Conservation (phyloP, 2,329 filamentous ascomycete genomes). For the Pseudogymnoascus sp. region DNA sequence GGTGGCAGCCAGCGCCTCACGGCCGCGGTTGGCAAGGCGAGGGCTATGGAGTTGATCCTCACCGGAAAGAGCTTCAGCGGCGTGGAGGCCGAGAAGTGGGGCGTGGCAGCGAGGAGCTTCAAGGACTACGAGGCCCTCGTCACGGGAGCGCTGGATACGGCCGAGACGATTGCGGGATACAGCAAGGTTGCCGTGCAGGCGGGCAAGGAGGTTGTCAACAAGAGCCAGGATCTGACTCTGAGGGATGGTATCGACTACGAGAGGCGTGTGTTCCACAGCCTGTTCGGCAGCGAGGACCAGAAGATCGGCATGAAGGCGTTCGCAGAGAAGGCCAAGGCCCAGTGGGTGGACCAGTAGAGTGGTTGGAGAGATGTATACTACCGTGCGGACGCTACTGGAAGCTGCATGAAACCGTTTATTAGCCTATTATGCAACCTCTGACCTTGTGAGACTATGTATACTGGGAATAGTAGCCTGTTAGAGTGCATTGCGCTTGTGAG, state of each 20-base stretch:
- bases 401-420: neutral
- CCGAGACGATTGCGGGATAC: conserved; percentile 82
- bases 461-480: neutral
- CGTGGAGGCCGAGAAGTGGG: conserved; percentile 80
- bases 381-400: neutral
- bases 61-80: conserved; percentile 81
- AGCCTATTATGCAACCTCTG: neutral
- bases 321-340: conserved; percentile 85
- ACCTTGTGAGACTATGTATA: neutral
- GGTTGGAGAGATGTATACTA: neutral
- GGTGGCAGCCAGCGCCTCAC: conserved; percentile 88
- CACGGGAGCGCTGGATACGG: conserved; percentile 71
- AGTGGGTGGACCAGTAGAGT: conserved; percentile 73
- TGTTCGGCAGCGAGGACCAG: conserved; percentile 94
- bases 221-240: conserved; percentile 86
- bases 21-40: conserved; percentile 71
- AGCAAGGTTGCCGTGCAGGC: conserved; percentile 82
- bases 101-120: conserved; percentile 77
- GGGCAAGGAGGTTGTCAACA: conserved; percentile 97
- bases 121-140: conserved; percentile 74
- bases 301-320: conserved; percentile 97
- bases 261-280: conserved; percentile 80
- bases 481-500: neutral
- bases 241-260: conserved; percentile 93
- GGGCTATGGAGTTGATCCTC: conserved; percentile 85